These are phyloP conservation scores for Bromus sterilis DNA, from an alignment of 176 grass and related monocot genomes.

Conservation along the genomic window DNA sequence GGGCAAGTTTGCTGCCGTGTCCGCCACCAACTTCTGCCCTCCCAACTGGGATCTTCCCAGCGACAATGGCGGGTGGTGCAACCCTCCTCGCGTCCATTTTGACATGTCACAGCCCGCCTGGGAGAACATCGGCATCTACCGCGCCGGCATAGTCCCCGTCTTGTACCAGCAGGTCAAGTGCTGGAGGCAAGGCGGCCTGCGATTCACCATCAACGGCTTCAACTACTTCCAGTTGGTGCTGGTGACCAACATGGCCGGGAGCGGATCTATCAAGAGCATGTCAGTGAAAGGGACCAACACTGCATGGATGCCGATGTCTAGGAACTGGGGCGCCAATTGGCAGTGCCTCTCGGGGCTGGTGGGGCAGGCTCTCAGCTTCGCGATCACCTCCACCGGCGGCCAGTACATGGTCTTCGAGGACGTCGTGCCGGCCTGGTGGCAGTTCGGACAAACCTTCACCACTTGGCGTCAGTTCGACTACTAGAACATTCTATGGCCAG, in stretches of 20 bases:
- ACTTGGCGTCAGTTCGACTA: constrained; percentile 24
- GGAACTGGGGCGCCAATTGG: constrained; percentile 58
- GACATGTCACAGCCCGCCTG: constrained; percentile 22
- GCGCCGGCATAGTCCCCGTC: constrained; percentile 35
- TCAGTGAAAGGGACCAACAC: neutral
- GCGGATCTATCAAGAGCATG: constrained; percentile 16
- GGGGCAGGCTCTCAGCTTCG: constrained; percentile 37
- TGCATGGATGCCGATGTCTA: constrained; percentile 9
- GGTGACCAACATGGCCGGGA: constrained; percentile 31
- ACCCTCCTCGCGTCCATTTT: neutral
- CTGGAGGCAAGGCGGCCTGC: constrained; percentile 19
- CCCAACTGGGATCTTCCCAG: neutral
- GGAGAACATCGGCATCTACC: constrained; percentile 18
- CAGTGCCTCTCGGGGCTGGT: neutral
- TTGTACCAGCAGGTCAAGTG: constrained; percentile 37
- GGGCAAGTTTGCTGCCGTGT: neutral
- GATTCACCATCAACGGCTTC: constrained; percentile 36
- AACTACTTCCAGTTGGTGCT: constrained; percentile 43
- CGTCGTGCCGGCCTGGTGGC: constrained; percentile 21
- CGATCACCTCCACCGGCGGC: constrained; percentile 27
- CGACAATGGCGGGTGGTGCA: neutral
- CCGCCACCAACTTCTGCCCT: neutral
- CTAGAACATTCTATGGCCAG: too few species aligned
- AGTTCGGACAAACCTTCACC: constrained; percentile 44
- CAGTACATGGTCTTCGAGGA: constrained; percentile 26